A percentile compares a stretch with the other conserved stretches of the same genome.
Evolutionary conservation across 1,139 yeast genomes (phyloP).

Genomic region (Suhomyces maxii): DNA sequence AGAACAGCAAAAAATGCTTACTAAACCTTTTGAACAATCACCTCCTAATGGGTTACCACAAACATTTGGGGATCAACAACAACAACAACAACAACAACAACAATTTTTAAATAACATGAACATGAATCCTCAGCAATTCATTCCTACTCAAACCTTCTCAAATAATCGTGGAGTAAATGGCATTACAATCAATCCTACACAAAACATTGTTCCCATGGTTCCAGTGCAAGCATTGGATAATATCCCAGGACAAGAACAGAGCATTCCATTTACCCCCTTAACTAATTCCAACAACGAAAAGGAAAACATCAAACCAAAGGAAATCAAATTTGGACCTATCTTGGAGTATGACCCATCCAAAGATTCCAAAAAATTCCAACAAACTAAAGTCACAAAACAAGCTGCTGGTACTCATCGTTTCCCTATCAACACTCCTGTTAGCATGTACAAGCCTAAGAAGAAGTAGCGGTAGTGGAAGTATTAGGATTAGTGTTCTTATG

Average conservation of each 20-base stretch:
- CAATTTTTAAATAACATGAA: not conserved
- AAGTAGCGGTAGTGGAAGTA: constrained; percentile 8
- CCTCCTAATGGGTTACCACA: constrained; percentile 1
- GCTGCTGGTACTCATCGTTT: constrained; percentile 29
- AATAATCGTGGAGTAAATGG: not conserved
- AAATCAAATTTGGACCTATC: constrained; percentile 44
- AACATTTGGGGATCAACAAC: constrained; percentile 1
- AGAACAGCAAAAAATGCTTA: constrained; percentile 8
- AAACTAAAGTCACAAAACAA: constrained; percentile 17
- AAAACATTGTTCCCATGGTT: not conserved
- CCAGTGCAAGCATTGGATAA: not conserved
- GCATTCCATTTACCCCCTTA: not conserved
- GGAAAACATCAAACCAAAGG: constrained; percentile 25
- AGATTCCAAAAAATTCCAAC: constrained; percentile 22
- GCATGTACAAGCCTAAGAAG: constrained; percentile 38
- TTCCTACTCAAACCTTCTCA: not conserved
- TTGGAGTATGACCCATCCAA: constrained; percentile 45
- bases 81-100: too few species aligned
- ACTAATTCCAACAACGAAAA: constrained; percentile 14
- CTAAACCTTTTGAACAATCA: constrained; percentile 5
- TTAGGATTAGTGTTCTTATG: too few species aligned
- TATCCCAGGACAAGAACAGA: not conserved
- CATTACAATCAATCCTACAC: not conserved
- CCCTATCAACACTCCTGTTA: constrained; percentile 34
- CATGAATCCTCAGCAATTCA: not conserved